A percentile compares a stretch with the other conserved stretches of the same genome.
Evolutionary conservation across 2,329 filamentous ascomycete species (phyloP).

Genomic region (Byssoonygena ceratinophila): DNA sequence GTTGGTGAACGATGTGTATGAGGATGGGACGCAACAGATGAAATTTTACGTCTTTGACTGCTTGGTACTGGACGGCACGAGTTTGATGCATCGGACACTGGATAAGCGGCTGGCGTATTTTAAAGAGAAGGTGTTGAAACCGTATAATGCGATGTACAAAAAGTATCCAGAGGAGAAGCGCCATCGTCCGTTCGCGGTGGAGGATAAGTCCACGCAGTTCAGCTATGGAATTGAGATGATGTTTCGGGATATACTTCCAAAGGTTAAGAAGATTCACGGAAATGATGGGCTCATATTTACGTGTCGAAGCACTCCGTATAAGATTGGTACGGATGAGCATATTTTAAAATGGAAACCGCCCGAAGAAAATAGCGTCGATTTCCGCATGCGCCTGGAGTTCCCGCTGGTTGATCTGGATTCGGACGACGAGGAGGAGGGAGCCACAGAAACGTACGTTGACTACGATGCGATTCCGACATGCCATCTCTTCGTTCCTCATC

Average conservation of each 20-base stretch:
- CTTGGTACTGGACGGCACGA: slow-evolving; percentile 59
- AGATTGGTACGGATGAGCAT: slow-evolving; percentile 79
- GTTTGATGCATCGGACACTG: slow-evolving; percentile 65
- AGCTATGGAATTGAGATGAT: slow-evolving; percentile 84
- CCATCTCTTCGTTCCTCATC: slow-evolving; percentile 60
- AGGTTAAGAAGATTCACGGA: slow-evolving; percentile 62
- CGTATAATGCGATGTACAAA: slow-evolving; percentile 63
- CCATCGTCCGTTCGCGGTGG: slow-evolving; percentile 67
- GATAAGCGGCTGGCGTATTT: slow-evolving; percentile 87
- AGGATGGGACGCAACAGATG: slow-evolving; percentile 56
- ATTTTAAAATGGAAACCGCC: slow-evolving; percentile 98
- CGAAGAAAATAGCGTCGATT: slow-evolving; percentile 90
- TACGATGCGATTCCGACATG: slow-evolving; percentile 70
- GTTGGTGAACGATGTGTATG: slow-evolving; percentile 71
- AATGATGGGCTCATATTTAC: slow-evolving; percentile 98
- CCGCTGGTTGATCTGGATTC: slow-evolving; percentile 58
- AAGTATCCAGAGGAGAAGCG: slow-evolving; percentile 61
- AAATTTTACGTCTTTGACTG: slow-evolving; percentile 92
- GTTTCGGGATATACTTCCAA: slow-evolving; percentile 76
- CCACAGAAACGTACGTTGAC: slow-evolving; percentile 56
- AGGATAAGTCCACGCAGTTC: slow-evolving; percentile 82
- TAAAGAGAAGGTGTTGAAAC: slow-evolving; percentile 63
- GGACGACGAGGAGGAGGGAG: slow-evolving; percentile 55
- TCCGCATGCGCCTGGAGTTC: slow-evolving; percentile 68
- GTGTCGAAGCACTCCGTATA: slow-evolving; percentile 77